phyloP scores from a whole-genome alignment of 805 yeast genomes.

The Hanseniaspora occidentalis region DNA sequence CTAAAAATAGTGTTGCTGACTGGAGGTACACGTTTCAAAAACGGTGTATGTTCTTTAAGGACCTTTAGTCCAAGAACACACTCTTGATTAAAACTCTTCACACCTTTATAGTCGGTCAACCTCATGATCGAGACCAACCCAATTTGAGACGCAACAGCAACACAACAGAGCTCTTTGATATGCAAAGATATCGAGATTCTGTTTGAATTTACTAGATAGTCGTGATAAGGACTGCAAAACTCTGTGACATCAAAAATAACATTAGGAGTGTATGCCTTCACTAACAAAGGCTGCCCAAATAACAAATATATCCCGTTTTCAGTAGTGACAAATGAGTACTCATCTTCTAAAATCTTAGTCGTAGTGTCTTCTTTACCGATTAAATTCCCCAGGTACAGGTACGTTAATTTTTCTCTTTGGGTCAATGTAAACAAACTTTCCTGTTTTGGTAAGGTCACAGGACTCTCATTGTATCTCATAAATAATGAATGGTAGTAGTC shows the following conservation, averaged over 20 bases:
- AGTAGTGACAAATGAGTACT: constrained; percentile 14
- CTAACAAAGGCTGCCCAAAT: constrained; percentile 14
- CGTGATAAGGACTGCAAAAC: not conserved
- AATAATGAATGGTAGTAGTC: not conserved
- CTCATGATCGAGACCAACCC: constrained; percentile 17
- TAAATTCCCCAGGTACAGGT: no score
- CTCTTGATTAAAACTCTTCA: constrained; percentile 20
- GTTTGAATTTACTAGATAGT: constrained; percentile 5
- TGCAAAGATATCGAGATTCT: constrained; percentile 14
- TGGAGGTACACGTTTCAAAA: no score
- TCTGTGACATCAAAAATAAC: constrained; percentile 14
- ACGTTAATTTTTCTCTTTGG: no score
- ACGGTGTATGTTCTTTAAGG: no score
- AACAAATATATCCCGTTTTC: constrained; percentile 7
- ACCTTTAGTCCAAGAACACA: constrained; percentile 12
- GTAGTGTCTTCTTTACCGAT: no score
- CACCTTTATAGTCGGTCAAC: constrained; percentile 18
- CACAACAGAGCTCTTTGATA: constrained; percentile 16
- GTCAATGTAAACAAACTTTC: no score
- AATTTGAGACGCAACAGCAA: constrained; percentile 17
- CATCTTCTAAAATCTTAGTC: constrained; percentile 8
- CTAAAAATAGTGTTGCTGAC: no score
- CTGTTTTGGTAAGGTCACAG: no score
- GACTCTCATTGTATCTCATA: constrained; percentile 6
- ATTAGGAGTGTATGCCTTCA: constrained; percentile 14